Evolutionary conservation across 371 early-diverging fungal species (phyloP).

Genomic region (Rhizopus delemar): DNA sequence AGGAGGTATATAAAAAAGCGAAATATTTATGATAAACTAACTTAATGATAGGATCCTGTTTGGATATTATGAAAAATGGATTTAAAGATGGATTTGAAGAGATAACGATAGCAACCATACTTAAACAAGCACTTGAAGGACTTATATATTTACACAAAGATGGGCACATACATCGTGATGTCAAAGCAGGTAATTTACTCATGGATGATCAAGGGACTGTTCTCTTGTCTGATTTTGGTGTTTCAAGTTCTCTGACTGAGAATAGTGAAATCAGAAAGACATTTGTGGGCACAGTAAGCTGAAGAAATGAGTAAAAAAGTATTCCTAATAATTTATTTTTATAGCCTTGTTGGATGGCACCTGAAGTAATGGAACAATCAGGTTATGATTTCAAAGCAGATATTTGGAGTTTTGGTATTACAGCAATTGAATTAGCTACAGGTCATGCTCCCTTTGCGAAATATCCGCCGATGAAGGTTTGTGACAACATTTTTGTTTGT

Average conservation of each 20-base stretch:
- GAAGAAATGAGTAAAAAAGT: not conserved
- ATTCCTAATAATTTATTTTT: not conserved
- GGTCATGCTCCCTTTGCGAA: constrained; percentile 92
- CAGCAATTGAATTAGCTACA: constrained; percentile 85
- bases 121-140: constrained; percentile 84
- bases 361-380: constrained; percentile 73
- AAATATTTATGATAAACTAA: not conserved
- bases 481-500: not conserved
- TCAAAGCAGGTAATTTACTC: constrained; percentile 87
- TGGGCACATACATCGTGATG: constrained; percentile 89
- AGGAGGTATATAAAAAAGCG: constrained; percentile 62
- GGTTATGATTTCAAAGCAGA: constrained; percentile 90
- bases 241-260: constrained; percentile 75
- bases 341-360: constrained; percentile 88
- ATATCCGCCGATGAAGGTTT: constrained; percentile 82
- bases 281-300: constrained; percentile 47
- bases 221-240: constrained; percentile 88
- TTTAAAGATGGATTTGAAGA: constrained; percentile 85
- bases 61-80: constrained; percentile 85
- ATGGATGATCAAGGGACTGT: constrained; percentile 82
- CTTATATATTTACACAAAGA: constrained; percentile 86
- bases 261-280: constrained; percentile 80
- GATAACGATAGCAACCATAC: constrained; percentile 74
- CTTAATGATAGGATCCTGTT: constrained; percentile 52
- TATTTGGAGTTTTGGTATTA: constrained; percentile 93